Conservation (phyloP, 2,329 filamentous ascomycete species). For the Westerdykella ornata region DNA sequence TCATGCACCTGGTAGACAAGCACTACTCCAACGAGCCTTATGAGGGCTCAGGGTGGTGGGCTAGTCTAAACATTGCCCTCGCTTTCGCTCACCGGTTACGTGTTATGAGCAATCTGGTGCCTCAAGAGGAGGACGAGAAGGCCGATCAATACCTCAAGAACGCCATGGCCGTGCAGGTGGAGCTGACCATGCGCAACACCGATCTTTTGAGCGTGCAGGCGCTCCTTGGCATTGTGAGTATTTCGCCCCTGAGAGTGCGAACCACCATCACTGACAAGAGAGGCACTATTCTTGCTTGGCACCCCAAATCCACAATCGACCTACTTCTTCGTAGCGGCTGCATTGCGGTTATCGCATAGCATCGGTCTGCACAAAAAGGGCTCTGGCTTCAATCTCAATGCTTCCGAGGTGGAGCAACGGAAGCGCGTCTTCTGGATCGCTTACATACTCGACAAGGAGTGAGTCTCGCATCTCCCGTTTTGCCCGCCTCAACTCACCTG, state of each 20-base stretch:
- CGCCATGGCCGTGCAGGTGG: slow-evolving; percentile 84
- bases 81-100: slow-evolving; percentile 90
- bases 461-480: slow-evolving; percentile 15
- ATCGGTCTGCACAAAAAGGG: slow-evolving; percentile 94
- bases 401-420: slow-evolving; percentile 87
- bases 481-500: slow-evolving; percentile 12
- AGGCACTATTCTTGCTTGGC: slow-evolving; percentile 84
- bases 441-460: slow-evolving; percentile 67
- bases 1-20: slow-evolving; percentile 92
- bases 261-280: slow-evolving; percentile 12
- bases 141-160: slow-evolving; percentile 97
- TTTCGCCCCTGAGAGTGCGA: background rate
- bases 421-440: slow-evolving; percentile 73
- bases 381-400: slow-evolving; percentile 86
- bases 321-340: slow-evolving; percentile 83
- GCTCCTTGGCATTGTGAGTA: slow-evolving; percentile 70
- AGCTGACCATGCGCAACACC: slow-evolving; percentile 91
- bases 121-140: slow-evolving; percentile 85
- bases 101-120: slow-evolving; percentile 90
- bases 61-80: slow-evolving; percentile 84
- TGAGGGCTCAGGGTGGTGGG: slow-evolving; percentile 96
- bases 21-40: slow-evolving; percentile 93
- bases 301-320: slow-evolving; percentile 94
- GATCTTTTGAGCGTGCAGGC: slow-evolving; percentile 93
- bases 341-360: slow-evolving; percentile 83